Evolutionary conservation across 2,329 filamentous ascomycete genomes (phyloP).

Genomic region (Fusarium continuum): DNA sequence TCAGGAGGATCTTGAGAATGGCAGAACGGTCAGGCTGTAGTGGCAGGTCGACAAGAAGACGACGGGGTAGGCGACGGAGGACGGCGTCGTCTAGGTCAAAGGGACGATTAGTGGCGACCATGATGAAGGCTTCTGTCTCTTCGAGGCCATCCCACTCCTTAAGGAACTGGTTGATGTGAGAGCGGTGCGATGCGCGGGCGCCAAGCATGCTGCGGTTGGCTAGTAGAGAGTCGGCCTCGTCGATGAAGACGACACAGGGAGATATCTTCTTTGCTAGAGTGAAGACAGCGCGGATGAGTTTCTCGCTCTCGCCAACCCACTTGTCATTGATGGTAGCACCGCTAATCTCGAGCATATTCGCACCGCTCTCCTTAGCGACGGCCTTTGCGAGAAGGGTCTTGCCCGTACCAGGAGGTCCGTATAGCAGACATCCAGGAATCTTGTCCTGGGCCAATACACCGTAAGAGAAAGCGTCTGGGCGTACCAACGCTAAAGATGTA

Average conservation of each 20-base stretch:
- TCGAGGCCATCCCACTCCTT: conserved; percentile 95
- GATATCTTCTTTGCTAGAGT: conserved; percentile 88
- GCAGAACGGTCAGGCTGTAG: conserved; percentile 70
- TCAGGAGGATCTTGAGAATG: conserved; percentile 77
- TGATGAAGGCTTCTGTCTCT: conserved; percentile 88
- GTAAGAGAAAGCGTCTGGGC: conserved; percentile 95
- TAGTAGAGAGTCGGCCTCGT: conserved; percentile 94
- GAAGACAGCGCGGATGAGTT: conserved; percentile 94
- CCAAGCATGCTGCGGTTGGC: conserved; percentile 75
- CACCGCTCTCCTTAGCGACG: conserved; percentile 73
- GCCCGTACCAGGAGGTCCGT: conserved; percentile 85
- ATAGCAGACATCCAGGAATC: conserved; percentile 87
- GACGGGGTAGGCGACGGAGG: conserved; percentile 76
- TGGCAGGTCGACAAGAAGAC: conserved; percentile 78
- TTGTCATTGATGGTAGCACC: conserved; percentile 95
- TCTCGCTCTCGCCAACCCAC: conserved; percentile 95
- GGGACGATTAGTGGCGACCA: conserved; percentile 96
- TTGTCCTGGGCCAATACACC: conserved; percentile 91
- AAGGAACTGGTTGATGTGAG: conserved; percentile 96
- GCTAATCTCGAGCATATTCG: conserved; percentile 84
- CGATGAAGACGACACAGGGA: conserved; percentile 94
- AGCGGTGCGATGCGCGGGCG: conserved; percentile 77
- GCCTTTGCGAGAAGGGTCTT: conserved; percentile 77
- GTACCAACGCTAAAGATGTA: conserved; percentile 84
- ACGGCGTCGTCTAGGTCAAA: conserved; percentile 94